Percentiles rank a stretch among this genome's conserved stretches.
phyloP scores from a whole-genome alignment of 2,329 filamentous ascomycete genomes.

The Scedosporium boydii region DNA sequence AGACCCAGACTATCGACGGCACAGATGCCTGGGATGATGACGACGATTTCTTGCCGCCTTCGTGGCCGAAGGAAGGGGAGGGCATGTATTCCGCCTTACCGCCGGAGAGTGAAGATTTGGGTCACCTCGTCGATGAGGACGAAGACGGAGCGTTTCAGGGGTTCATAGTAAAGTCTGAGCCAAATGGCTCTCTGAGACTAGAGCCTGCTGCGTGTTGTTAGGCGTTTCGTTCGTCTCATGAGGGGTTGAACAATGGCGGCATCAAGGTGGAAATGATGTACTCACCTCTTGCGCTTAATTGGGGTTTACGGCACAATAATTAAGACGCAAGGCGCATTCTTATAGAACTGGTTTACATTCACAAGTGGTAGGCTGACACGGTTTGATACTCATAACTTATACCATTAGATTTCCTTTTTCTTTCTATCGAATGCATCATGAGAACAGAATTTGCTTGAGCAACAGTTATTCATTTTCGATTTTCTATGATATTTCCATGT shows the following conservation, averaged over 20 bases:
- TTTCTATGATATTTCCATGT: too few species aligned
- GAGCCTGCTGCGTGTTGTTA: constrained; percentile 3
- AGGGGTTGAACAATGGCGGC: neutral
- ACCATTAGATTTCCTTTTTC: too few species aligned
- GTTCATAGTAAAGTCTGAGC: constrained; percentile 26
- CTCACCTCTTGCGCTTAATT: neutral
- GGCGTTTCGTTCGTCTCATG: neutral
- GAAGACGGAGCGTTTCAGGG: constrained; percentile 34
- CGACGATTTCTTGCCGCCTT: constrained; percentile 24
- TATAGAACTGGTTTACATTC: too few species aligned
- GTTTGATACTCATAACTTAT: too few species aligned
- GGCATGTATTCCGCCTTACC: constrained; percentile 29
- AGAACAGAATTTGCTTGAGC: too few species aligned
- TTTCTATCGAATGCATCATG: too few species aligned
- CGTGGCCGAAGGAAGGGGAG: constrained; percentile 29
- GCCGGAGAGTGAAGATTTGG: constrained; percentile 27
- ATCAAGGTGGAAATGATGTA: neutral
- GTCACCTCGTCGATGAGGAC: constrained; percentile 26
- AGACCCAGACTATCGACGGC: constrained; percentile 10
- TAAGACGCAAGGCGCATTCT: too few species aligned
- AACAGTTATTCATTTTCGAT: too few species aligned
- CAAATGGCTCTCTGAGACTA: neutral
- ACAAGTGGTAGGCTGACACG: too few species aligned
- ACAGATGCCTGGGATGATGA: constrained; percentile 19
- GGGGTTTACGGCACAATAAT: neutral